Conservation (phyloP, 148 eudicot species). For the Fagopyrum homotropicum region DNA sequence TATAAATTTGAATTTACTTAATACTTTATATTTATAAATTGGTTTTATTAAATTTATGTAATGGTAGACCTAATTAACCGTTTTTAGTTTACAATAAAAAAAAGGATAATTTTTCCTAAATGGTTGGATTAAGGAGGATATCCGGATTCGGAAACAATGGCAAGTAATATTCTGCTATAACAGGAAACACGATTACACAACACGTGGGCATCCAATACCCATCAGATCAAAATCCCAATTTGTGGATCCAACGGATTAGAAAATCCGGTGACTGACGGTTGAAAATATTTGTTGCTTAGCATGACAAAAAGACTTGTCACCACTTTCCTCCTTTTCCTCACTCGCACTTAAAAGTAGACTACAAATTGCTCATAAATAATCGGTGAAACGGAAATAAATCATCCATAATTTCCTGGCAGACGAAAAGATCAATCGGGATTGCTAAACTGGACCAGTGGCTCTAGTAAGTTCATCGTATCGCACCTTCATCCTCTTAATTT, state of each 20-base stretch:
- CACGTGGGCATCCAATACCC: neutral
- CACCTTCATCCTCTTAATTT: neutral
- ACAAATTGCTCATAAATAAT: neutral
- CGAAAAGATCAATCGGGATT: neutral
- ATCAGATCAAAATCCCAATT: neutral
- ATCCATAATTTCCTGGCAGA: neutral
- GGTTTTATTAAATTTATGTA: too few relatives aligned
- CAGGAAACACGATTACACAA: neutral
- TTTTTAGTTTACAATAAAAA: too few relatives aligned
- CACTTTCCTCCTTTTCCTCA: slow-evolving; percentile 1
- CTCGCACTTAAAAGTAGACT: neutral
- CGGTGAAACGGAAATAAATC: neutral
- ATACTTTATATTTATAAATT: too few relatives aligned
- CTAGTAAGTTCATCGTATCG: neutral
- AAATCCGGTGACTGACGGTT: slow-evolving; percentile 7
- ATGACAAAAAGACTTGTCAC: neutral
- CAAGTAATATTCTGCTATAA: neutral
- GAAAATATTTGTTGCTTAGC: slow-evolving; percentile 1
- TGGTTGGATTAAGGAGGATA: neutral
- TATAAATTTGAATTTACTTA: too few relatives aligned
- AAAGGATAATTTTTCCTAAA: too few relatives aligned
- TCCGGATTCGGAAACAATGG: neutral
- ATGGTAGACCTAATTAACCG: too few relatives aligned
- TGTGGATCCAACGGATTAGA: neutral
- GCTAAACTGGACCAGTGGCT: neutral